Evolutionary conservation across 2,329 filamentous ascomycete genomes (phyloP), one percentile per base, ranked within the genome.

Genomic region (Trichoderma semiorbis): DNA sequence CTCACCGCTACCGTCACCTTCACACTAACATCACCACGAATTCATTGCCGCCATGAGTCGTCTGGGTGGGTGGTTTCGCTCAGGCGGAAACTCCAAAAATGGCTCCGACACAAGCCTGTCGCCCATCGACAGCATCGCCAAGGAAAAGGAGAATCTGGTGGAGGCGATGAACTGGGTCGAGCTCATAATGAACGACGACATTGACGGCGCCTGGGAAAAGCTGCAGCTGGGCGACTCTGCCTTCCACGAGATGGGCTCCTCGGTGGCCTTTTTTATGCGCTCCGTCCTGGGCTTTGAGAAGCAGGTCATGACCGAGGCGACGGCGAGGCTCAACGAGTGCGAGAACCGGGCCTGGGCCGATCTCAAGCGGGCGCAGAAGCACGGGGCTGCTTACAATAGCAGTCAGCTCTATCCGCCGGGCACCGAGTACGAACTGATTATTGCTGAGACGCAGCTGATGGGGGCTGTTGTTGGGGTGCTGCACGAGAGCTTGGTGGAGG

Each of bases 251-350:
- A 86, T 98, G 39, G 95, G 94, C 34, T 86, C 91, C 75, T 92
- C 93, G 67, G 90, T 97, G 39, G 90, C 94, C 24, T 90, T 89
- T 58, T 98, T 98, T 79, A 91, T 98, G 81, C 88, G 91, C 76
- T 94, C 95, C 21, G 91, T 96, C 3, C 84, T 98, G 1, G 95
- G 95, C 2, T 96, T 97, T 77, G 96, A 98, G 82, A 95, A 97
- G 80, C 91, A 96, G 4, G 87, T 97, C 75, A 96, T 98, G 92
- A 90, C 89, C 71, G 90, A 97, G 84, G 94, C 96, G 26, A 89
- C 90, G 16, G 87, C 89, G 30, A 87, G 89, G 63, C 86, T 99
- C 30, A 87, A 86, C 65, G 89, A 92, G 58, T 93, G 93, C 71
- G 95, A 98, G 82, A 89, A 87, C 34, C 87, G 88, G 67, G 92